phyloP scores from a whole-genome alignment of 2,329 filamentous ascomycete species.

The Venturia pyrina region DNA sequence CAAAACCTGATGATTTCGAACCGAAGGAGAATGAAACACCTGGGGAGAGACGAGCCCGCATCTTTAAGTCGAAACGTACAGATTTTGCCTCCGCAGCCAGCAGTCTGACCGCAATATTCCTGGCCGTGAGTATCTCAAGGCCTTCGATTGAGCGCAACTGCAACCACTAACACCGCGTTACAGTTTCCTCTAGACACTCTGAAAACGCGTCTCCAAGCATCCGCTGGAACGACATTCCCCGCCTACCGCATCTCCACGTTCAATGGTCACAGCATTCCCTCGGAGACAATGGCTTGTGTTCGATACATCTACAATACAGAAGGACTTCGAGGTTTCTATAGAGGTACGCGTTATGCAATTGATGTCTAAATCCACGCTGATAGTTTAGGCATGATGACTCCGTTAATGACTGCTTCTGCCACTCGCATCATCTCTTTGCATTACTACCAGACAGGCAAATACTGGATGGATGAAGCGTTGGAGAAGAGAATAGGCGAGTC shows the following conservation, averaged over 20 bases:
- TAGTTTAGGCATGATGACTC: slow-evolving; percentile 58
- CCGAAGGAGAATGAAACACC: not conserved
- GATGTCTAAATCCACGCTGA: slow-evolving; percentile 14
- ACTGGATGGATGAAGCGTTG: slow-evolving; percentile 61
- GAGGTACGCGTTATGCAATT: slow-evolving; percentile 30
- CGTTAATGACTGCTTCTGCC: slow-evolving; percentile 68
- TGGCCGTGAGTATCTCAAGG: not conserved
- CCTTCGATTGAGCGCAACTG: slow-evolving; percentile 51
- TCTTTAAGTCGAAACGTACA: slow-evolving; percentile 68
- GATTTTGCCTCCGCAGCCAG: slow-evolving; percentile 64
- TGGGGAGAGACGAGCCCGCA: slow-evolving; percentile 21
- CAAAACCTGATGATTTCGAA: slow-evolving; percentile 23
- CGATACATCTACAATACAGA: slow-evolving; percentile 58
- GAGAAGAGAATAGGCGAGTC: slow-evolving; percentile 55
- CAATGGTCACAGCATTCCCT: slow-evolving; percentile 47
- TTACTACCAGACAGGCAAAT: slow-evolving; percentile 69
- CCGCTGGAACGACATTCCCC: slow-evolving; percentile 18
- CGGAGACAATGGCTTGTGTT: slow-evolving; percentile 63
- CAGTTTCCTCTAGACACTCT: slow-evolving; percentile 15
- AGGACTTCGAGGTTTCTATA: slow-evolving; percentile 40
- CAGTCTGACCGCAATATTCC: not conserved
- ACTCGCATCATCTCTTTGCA: slow-evolving; percentile 72
- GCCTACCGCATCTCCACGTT: slow-evolving; percentile 1
- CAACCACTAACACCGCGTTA: slow-evolving; percentile 47
- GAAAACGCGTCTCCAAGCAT: slow-evolving; percentile 7